Percentiles rank a stretch among this genome's conserved stretches.
Evolutionary conservation across 257 asterid genomes (phyloP).

Genomic region (Nicotiana paniculata): DNA sequence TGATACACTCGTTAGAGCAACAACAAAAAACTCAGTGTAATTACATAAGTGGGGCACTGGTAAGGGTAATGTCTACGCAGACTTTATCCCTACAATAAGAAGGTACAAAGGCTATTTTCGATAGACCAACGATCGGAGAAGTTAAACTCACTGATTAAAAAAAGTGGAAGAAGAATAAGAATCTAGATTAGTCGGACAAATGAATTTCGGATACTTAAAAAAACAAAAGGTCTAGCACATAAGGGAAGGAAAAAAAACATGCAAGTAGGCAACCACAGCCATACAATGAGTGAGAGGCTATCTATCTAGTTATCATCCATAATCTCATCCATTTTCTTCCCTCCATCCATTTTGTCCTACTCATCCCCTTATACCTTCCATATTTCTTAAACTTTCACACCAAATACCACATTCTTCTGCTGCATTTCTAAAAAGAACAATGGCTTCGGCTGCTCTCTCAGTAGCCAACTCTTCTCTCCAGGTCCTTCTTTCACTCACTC

Average conservation of each 20-base stretch:
- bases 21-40: no score
- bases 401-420: slow-evolving; percentile 21
- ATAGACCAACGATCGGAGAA: background rate
- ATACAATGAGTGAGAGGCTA: slow-evolving; percentile 80
- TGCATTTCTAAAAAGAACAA: slow-evolving; percentile 9
- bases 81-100: no score
- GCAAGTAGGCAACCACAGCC: slow-evolving; percentile 41
- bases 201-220: background rate
- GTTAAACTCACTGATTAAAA: background rate
- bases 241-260: background rate
- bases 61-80: no score
- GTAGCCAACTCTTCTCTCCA: slow-evolving; percentile 70
- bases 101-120: no score
- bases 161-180: background rate
- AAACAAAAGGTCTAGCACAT: background rate
- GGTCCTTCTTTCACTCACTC: slow-evolving; percentile 23
- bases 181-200: background rate
- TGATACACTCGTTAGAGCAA: no score
- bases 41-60: no score
- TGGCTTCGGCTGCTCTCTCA: slow-evolving; percentile 86
- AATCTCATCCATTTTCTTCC: slow-evolving; percentile 57
- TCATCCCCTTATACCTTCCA: slow-evolving; percentile 14
- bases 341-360: background rate
- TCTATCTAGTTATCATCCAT: slow-evolving; percentile 42
- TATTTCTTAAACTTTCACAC: slow-evolving; percentile 13